Evolutionary conservation across 331 rosid species (phyloP), one percentile per base, ranked within the genome.

Genomic region (Rosa hybrid): DNA sequence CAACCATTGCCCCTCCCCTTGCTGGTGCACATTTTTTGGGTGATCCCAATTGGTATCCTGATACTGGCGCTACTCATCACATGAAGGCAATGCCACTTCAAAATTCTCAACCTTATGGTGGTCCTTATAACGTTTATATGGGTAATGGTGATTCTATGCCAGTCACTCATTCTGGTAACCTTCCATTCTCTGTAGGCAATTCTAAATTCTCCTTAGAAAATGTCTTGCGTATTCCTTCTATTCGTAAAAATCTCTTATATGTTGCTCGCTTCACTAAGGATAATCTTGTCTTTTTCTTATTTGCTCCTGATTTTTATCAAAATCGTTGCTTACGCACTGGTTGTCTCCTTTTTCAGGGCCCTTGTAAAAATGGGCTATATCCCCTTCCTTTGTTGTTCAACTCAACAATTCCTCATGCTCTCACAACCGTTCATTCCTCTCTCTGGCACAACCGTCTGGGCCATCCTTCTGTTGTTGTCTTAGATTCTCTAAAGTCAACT

Each of bases 371-470:
- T 50, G 63, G 76, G 1, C 45, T 30, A 0, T 27, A 72, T 4
- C 76, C 45, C 0, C 0, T 49, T 11, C 14, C 1, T 3, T 0
- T 25, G 2, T 2, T 41, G 0, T 6, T 5, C 1, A 2, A 7
- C 6, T 2, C 34, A 30, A 30, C 45, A 1, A 12, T 4, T 1
- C 72, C 8, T 39, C 45, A 49, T 13, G 27, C 27, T 25, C 27
- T 25, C 27, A 25, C 27, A 25, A 25, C 27, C 27, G 27, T 25
- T 1, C 27, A 25, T 25, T 25, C 27, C 27, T 25, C 27, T 25
- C 27, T 25, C 27, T 25, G 27, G 27, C 27, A 25, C 1, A 25
- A 25, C 1, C 1, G 27, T 25, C 27, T 25, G 27, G 27, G 27
- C 27, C 27, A 25, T 25, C 27, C 27, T 0, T 25, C 27, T 25